Base-by-base conservation (phyloP, 2,329 filamentous ascomycete species). In the Colletotrichum echinochloae region DNA sequence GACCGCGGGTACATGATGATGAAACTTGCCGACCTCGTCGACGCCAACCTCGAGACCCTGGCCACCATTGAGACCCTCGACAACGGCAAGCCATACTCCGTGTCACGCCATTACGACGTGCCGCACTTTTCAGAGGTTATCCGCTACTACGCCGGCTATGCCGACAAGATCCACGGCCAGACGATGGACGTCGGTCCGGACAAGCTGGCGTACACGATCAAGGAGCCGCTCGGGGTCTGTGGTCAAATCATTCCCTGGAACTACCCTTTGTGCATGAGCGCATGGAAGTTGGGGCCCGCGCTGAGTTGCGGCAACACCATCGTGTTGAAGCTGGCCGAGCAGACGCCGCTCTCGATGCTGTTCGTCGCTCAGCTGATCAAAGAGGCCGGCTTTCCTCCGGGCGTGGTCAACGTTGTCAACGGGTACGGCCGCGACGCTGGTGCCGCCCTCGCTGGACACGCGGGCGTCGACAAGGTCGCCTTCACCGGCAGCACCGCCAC, bases 201-300 rank as follows among this genome's bases (percentile, higher is more conserved):
- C 55, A 95, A 94, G 81, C 87, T 95, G 72, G 92, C 91, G 2
- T 95, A 95, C 78, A 94, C 92, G 0, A 82, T 94, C 65, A 88
- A 90, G 71, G 90, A 95, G 80, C 93, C 93, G 2, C 82, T 95
- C 41, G 93, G 93, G 48, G 93, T 96, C 0, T 93, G 92, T 74
- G 92, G 88, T 16, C 86, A 87, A 79, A 94, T 95, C 73, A 93
- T 94, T 70, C 92, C 92, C 11, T 95, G 92, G 91, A 95, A 95
- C 79, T 94, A 92, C 74, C 93, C 93, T 1, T 84, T 95, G 1
- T 85, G 86, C 26, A 94, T 95, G 89, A 91, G 91, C 20, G 90
- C 89, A 6, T 92, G 91, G 91, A 94, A 79, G 72, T 66, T 80
- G 12, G 91, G 90, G 26, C 91, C 91, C 49, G 88, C 88, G 16